Evolutionary conservation across 192 early-diverging fungal species (phyloP).

Genomic region (Backusella tuberculispora): DNA sequence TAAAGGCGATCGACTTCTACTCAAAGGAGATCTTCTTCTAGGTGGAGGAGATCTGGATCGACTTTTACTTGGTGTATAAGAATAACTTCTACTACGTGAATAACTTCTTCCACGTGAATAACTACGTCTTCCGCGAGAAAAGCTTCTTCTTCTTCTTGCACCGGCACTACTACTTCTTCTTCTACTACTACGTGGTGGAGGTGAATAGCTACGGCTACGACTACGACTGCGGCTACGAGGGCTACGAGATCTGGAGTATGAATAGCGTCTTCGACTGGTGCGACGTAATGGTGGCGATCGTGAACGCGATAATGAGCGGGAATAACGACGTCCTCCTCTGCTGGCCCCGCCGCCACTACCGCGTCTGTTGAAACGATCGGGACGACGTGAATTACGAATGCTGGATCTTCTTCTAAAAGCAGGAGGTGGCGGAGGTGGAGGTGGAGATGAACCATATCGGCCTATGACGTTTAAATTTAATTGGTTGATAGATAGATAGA

Average conservation of each 20-base stretch:
- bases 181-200: not conserved
- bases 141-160: conserved; percentile 27
- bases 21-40: conserved; percentile 23
- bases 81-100: conserved; percentile 28
- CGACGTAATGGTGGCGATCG: conserved; percentile 40
- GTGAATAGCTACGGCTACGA: conserved; percentile 35
- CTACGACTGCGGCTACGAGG: not conserved
- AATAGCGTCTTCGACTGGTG: conserved; percentile 38
- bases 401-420: conserved; percentile 26
- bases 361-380: conserved; percentile 14
- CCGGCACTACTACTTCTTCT: conserved; percentile 26
- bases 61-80: conserved; percentile 30
- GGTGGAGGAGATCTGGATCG: conserved; percentile 17
- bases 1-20: conserved; percentile 22
- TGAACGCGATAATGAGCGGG: conserved; percentile 31
- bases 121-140: conserved; percentile 26
- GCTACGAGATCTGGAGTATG: conserved; percentile 37
- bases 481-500: not conserved
- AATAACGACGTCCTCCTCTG: conserved; percentile 33
- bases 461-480: not conserved
- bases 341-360: not conserved
- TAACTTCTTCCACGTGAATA: conserved; percentile 37
- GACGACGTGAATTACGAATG: conserved; percentile 14
- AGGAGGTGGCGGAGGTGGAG: not conserved
- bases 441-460: conserved; percentile 25